Evolutionary conservation across 192 early-diverging fungal genomes (phyloP), one percentile per base, ranked within the genome.

Genomic region (Chytriomyces confervae): DNA sequence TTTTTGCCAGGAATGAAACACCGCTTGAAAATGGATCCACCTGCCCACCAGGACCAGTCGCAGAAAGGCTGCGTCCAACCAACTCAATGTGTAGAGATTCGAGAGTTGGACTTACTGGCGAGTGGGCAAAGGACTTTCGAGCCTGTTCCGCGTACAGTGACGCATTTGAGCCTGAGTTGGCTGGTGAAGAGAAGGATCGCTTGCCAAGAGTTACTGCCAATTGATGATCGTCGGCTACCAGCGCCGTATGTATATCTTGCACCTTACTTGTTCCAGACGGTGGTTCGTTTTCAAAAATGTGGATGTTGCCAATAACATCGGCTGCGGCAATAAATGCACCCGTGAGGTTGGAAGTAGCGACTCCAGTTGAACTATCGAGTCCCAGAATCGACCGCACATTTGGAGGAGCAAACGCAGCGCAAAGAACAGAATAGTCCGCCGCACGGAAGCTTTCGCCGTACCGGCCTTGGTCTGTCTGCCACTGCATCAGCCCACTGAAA

Each of bases 401-500:
- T 5, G 74, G 50, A 3, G 74, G 74, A 49, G 74, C 74, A 27
- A 76, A 66, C 11, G 61, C 44, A 16, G 74, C 74, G 49, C 24
- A 23, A 13, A 64, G 47, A 5, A 76, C 29, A 47, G 46, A 18
- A 48, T 27, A 66, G 27, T 76, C 74, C 6, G 74, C n/a, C 46
- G 10, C 74, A 6, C 29, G 11, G 48, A 76, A 76, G 11, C 62
- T 43, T 51, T 76, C 74, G 46, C 63, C 74, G 44, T 27, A 53
- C 50, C 74, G 74, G 16, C 8, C 20, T 27, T 45, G 74, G 46
- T 76, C 74, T 20, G 53, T 57, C 53, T 57, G 53, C 74, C 74
- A 76, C 49, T 76, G 74, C 64, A 76, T 76, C 11, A 76, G 51
- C 16, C 72, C 72, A 74, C 72, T 74, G 7, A 74, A 62, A 20